phyloP scores from a whole-genome alignment of 805 yeast species.

The Kazachstania bromeliacearum region DNA sequence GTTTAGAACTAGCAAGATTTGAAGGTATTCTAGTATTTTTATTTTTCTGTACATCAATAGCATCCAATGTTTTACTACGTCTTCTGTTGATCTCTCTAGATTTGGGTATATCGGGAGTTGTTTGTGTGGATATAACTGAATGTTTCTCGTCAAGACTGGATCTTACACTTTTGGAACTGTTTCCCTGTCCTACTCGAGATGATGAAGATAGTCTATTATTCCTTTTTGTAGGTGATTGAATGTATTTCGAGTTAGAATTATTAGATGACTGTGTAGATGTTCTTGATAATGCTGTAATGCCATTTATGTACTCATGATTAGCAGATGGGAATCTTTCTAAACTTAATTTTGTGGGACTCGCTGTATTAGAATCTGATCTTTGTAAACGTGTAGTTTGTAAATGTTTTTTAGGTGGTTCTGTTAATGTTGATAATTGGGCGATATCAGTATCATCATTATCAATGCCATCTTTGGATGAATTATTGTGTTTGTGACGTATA shows the following conservation, averaged over 20 bases:
- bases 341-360: slow-evolving; percentile 7
- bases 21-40: background rate
- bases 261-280: background rate
- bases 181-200: too few relatives aligned
- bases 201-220: background rate
- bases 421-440: background rate
- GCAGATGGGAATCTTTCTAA: slow-evolving; percentile 6
- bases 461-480: background rate
- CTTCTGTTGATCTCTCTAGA: slow-evolving; percentile 11
- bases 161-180: background rate
- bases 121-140: too few relatives aligned
- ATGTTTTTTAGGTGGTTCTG: slow-evolving; percentile 1
- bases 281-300: background rate
- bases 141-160: too few relatives aligned
- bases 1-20: slow-evolving; percentile 3
- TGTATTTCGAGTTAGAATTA: background rate
- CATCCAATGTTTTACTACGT: slow-evolving; percentile 28
- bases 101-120: background rate
- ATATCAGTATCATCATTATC: background rate
- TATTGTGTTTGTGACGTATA: slow-evolving; percentile 8
- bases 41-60: slow-evolving; percentile 13
- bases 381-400: background rate
- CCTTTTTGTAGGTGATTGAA: background rate
- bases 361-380: background rate
- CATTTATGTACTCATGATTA: too few relatives aligned